Evolutionary conservation across 345 rosid species (phyloP), one percentile per base, ranked within the genome.

Genomic region (Ceriops tagal): DNA sequence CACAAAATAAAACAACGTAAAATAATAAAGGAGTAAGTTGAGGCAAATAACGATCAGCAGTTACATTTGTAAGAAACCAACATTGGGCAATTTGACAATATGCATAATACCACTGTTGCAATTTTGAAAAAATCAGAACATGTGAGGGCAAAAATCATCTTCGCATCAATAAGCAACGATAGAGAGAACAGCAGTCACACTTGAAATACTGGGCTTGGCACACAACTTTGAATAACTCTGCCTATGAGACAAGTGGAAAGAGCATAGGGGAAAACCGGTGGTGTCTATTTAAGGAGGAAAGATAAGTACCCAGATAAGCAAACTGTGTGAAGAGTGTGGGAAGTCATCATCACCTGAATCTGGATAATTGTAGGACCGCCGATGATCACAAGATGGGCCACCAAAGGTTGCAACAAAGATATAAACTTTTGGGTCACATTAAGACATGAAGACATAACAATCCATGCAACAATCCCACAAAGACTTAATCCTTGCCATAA

Each of bases 281-380:
- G 11, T 2, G 16, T 19, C 32, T 65, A 27, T 3, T 24, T n/a
- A 37, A 65, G 62, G 72, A 76, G 57, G 68, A 77, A 69, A 27
- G 34, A 30, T 61, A 60, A 64, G 66, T 90, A 95, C 99, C 99
- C 99, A 6, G 97, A 75, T 73, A 90, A 80, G 79, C 99, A 95
- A 71, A 92, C 89, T 0, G 99, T 95, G 78, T 95, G 92, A 15
- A 95, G 87, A 70, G 93, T 92, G 73, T 95, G 99, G 43, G 99
- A 95, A 58, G 27, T 56, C 4, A 6, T 71, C 65, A 89, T 69
- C 65, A 92, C 97, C 98, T 95, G 98, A 85, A 95, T 92, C 83
- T 69, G 77, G 79, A 90, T 85, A 72, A 86, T 79, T 76, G 78
- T 19, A 65, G 87, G 82, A 69, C 86, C 79, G 65, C 79, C 96